These are phyloP conservation scores for Straminergon stramineum DNA, from an alignment of 225 moss, liverwort and hornwort genomes.

Conservation along the genomic window DNA sequence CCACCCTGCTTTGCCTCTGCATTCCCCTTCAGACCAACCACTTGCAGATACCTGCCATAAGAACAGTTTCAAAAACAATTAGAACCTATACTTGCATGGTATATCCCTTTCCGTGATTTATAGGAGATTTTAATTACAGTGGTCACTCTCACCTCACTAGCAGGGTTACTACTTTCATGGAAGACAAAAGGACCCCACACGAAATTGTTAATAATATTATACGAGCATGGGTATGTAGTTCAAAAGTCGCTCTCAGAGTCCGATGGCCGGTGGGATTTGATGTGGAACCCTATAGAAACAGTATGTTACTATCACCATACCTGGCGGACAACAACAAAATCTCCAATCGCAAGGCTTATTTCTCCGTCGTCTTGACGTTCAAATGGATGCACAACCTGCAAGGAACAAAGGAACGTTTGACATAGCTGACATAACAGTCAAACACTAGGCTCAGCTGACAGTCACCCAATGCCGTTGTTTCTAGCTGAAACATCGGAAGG, in stretches of 20 bases:
- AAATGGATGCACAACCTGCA: conserved; percentile 41
- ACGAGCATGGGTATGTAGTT: background rate
- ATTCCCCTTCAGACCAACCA: conserved; percentile 46
- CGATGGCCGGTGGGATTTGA: background rate
- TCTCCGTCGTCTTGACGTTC: conserved; percentile 24
- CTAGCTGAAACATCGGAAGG: background rate
- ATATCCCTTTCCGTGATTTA: background rate
- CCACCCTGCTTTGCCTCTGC: conserved; percentile 30
- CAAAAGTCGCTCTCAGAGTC: background rate
- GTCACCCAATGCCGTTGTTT: background rate
- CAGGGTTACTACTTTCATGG: background rate
- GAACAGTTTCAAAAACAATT: background rate
- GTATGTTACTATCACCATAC: background rate
- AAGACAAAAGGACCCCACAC: too few relatives aligned
- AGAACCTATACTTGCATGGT: background rate
- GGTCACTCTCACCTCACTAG: background rate
- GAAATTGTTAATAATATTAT: background rate
- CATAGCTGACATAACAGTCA: background rate
- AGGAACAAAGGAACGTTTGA: background rate
- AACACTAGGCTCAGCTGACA: background rate
- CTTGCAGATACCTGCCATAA: conserved; percentile 14
- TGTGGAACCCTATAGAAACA: background rate
- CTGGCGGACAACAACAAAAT: conserved; percentile 51
- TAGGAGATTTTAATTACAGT: background rate
- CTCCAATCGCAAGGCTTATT: conserved; percentile 24